Conservation (phyloP, 495 filamentous ascomycete species). For the Ascodesmis nigricans region DNA sequence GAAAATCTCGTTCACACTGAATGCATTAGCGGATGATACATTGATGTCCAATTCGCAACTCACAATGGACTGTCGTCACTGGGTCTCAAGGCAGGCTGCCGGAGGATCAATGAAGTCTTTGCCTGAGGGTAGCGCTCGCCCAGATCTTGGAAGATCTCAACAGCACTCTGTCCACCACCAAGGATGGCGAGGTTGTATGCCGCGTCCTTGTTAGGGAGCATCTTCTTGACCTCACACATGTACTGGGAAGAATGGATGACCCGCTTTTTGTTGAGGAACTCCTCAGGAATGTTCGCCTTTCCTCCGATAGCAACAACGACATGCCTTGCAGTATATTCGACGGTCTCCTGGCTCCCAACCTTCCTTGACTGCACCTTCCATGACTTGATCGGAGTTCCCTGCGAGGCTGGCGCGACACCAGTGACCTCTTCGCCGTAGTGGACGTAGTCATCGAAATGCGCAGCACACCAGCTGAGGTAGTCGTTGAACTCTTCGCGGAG, state of each 20-base stretch:
- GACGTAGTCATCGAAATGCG: slow-evolving; percentile 57
- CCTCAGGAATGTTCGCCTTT: slow-evolving; percentile 41
- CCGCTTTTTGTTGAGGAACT: slow-evolving; percentile 31
- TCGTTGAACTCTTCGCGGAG: slow-evolving; percentile 79
- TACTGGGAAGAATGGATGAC: slow-evolving; percentile 88
- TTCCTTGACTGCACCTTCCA: slow-evolving; percentile 37
- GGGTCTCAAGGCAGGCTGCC: slow-evolving; percentile 56
- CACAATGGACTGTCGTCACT: slow-evolving; percentile 94
- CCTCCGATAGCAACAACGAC: slow-evolving; percentile 77
- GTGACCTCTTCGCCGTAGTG: slow-evolving; percentile 56
- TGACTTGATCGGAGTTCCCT: slow-evolving; percentile 26
- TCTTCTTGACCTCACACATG: slow-evolving; percentile 34
- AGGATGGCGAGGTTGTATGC: slow-evolving; percentile 61
- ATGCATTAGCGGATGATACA: slow-evolving; percentile 11
- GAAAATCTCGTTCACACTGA: slow-evolving; percentile 88
- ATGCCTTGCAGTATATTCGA: slow-evolving; percentile 41
- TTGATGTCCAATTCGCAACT: slow-evolving; percentile 20
- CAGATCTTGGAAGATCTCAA: slow-evolving; percentile 84
- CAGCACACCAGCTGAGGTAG: slow-evolving; percentile 82
- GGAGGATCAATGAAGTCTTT: slow-evolving; percentile 53
- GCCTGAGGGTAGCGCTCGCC: slow-evolving; percentile 63
- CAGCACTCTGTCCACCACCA: slow-evolving; percentile 77
- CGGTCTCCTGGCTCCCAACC: slow-evolving; percentile 28
- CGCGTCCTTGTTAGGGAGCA: slow-evolving; percentile 34
- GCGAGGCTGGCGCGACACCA: slow-evolving; percentile 31